Conservation (phyloP, 108 stramenopile species). For the Cyclotella atomus region DNA sequence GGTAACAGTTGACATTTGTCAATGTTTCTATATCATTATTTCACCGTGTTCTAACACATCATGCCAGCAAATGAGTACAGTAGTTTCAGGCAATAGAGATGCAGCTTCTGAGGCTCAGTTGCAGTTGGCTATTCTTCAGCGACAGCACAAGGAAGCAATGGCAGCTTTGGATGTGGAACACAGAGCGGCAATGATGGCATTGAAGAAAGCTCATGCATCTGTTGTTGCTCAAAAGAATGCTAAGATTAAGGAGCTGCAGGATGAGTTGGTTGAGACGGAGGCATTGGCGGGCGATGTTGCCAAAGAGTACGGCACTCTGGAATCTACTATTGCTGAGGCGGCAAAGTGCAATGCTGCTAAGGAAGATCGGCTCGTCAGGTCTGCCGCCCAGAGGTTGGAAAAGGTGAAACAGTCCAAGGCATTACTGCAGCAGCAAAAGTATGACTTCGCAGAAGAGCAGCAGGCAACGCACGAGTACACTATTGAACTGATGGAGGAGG, state of each 20-base stretch:
- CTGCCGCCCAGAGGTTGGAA: background rate
- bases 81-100: background rate
- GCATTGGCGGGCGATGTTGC: background rate
- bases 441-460: too few species aligned
- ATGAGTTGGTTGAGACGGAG: background rate
- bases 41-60: background rate
- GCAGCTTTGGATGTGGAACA: background rate
- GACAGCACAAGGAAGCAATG: background rate
- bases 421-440: too few species aligned
- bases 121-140: background rate
- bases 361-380: background rate
- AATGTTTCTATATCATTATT: background rate
- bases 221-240: background rate
- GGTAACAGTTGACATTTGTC: background rate
- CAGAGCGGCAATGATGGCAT: background rate
- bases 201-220: background rate
- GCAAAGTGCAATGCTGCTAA: background rate
- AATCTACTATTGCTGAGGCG: background rate
- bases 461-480: too few species aligned
- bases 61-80: background rate
- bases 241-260: background rate
- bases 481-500: too few species aligned
- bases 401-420: background rate
- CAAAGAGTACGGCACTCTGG: background rate
- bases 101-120: background rate